Base-by-base conservation (phyloP, 2,329 filamentous ascomycete genomes). In the Penicillium sp. region DNA sequence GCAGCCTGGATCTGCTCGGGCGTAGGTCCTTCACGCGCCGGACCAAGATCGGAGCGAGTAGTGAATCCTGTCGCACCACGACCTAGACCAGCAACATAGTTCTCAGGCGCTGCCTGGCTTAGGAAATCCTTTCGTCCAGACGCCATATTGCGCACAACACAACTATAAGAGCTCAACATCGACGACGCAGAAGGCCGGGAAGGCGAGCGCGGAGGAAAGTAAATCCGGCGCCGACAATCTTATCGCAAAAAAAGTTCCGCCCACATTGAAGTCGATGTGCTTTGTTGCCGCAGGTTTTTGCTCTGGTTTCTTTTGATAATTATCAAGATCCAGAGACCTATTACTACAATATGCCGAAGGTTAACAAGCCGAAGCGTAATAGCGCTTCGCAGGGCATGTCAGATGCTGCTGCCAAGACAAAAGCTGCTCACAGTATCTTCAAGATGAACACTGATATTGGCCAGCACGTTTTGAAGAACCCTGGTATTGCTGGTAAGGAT, bases 1-100 rank as follows among this genome's bases (percentile, higher is more conserved):
- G 91, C 92, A 74, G 96, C 94, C 75, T 97, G 97, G 77, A 99
- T 97, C 77, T 97, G 93, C 72, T 99, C 94, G 68, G 97, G 93
- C 58, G 90, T 96, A 46, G 94, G 94, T 16, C 94, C 94, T 78
- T 97, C 93, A 67, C 93, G 85, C 56, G 93, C 93, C 48, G 95
- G 94, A 55, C 95, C 94, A 55, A 99, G 82, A 82, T 99, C 94
- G 55, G 93, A 97, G 68, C 95, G 87, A 38, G 94, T 99, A 16
- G 94, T 97, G 78, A 99, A 99, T 58, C 95, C 94, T 8, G 94
- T 99, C 22, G 95, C 95, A 77, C 94, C 94, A 82, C 95, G 89
- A 77, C 94, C 94, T 61, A 99, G 87, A 84, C 94, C 94, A 61
- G 94, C 94, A 61, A 99, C 93, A 70, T 93, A 93, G 75, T 92